Conservation (phyloP, 495 filamentous ascomycete species). For the Aspergillus sparsus region DNA sequence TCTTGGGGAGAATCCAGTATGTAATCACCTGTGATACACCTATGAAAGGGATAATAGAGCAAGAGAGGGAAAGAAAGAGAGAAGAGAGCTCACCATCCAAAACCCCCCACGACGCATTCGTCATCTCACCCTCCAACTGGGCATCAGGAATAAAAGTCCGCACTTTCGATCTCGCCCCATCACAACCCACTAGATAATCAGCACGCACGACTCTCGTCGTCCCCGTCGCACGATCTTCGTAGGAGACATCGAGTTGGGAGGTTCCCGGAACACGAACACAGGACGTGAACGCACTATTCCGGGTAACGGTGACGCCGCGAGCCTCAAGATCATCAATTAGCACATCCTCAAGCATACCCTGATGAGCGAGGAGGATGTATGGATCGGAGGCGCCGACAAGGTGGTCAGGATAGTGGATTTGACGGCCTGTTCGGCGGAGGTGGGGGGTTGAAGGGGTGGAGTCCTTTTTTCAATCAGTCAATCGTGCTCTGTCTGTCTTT, state of each 20-base stretch:
- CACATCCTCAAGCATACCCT: slow-evolving; percentile 70
- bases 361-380: slow-evolving; percentile 71
- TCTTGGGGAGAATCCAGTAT: not conserved
- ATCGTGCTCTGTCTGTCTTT: not conserved
- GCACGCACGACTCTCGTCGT: slow-evolving; percentile 20
- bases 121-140: slow-evolving; percentile 61
- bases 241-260: slow-evolving; percentile 25
- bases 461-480: slow-evolving; percentile 35
- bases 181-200: slow-evolving; percentile 38
- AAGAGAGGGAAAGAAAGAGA: not conserved
- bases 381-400: slow-evolving; percentile 72
- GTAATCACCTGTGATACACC: not conserved
- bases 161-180: slow-evolving; percentile 37
- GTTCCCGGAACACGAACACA: slow-evolving; percentile 43
- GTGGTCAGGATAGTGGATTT: slow-evolving; percentile 66
- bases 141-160: slow-evolving; percentile 49
- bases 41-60: not conserved
- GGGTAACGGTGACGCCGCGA: slow-evolving; percentile 56
- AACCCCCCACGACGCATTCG: slow-evolving; percentile 72
- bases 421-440: slow-evolving; percentile 64
- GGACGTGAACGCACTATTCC: slow-evolving; percentile 58
- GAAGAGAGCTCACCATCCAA: slow-evolving; percentile 58
- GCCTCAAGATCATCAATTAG: slow-evolving; percentile 64
- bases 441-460: slow-evolving; percentile 51
- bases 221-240: slow-evolving; percentile 27